Conservation (phyloP, 1,284 basidiomycete genomes). For the Malassezia globosa region DNA sequence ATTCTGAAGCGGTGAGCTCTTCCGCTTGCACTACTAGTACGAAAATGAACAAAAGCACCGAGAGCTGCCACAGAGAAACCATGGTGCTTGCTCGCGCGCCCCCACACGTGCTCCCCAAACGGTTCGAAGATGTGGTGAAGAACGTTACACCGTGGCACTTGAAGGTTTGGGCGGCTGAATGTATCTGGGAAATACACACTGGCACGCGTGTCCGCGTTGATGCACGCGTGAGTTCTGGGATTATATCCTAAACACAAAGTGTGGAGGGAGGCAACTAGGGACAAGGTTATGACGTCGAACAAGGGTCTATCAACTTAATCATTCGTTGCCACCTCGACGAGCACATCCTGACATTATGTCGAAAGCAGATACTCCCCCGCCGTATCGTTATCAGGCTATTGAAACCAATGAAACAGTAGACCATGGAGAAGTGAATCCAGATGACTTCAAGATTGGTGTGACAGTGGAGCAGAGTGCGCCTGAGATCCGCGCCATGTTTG, state of each 20-base stretch:
- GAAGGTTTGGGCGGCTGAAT: neutral
- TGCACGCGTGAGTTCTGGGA: too few relatives aligned
- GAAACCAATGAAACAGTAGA: constrained; percentile 13
- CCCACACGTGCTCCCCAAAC: too few relatives aligned
- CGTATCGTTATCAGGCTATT: constrained; percentile 15
- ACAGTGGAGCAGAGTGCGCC: constrained; percentile 42
- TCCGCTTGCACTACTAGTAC: constrained; percentile 6
- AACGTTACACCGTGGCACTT: constrained; percentile 5
- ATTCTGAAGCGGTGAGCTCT: constrained; percentile 2
- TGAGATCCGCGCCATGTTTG: constrained; percentile 40
- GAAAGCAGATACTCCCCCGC: constrained; percentile 1
- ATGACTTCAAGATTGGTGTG: constrained; percentile 44
- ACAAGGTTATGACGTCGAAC: too few relatives aligned
- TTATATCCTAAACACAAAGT: too few relatives aligned
- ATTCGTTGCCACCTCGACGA: too few relatives aligned
- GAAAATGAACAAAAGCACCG: neutral
- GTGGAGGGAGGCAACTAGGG: too few relatives aligned
- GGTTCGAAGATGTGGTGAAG: constrained; percentile 1
- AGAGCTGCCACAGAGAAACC: constrained; percentile 1
- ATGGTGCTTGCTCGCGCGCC: neutral
- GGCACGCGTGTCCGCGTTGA: neutral
- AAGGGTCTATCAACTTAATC: too few relatives aligned
- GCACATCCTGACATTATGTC: too few relatives aligned
- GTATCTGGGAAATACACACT: neutral
- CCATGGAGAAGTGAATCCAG: constrained; percentile 33